Conservation (phyloP, 2,329 filamentous ascomycete genomes). For the Colletotrichum cordylinicola region DNA sequence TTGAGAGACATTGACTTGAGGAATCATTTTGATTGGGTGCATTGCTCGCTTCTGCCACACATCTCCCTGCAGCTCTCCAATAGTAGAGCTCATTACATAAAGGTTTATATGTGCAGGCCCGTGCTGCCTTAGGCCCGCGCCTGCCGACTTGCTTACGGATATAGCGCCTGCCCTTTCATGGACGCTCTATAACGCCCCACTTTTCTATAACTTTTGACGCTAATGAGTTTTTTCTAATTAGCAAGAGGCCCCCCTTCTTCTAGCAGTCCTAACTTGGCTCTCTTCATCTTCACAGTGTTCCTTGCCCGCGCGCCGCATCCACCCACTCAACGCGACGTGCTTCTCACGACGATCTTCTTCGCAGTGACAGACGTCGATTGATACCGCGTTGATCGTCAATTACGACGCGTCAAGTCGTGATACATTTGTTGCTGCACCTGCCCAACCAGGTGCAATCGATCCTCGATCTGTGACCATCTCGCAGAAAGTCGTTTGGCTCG, state of each 20-base stretch:
- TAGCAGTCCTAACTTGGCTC: not conserved
- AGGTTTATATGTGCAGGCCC: not conserved
- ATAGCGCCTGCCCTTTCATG: not conserved
- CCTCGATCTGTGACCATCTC: not conserved
- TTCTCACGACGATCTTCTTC: not conserved
- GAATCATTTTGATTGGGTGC: not conserved
- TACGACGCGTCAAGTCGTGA: not conserved
- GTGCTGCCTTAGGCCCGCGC: not conserved
- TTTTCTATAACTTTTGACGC: not conserved
- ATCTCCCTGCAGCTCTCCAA: not conserved
- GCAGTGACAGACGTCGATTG: no score
- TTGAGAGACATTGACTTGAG: not conserved
- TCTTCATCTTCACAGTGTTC: not conserved
- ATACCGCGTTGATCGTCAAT: not conserved
- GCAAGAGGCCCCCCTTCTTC: not conserved
- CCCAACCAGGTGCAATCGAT: not conserved
- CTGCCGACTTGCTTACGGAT: not conserved
- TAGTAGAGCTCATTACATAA: not conserved
- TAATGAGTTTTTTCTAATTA: slow-evolving; percentile 2
- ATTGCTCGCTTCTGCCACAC: not conserved
- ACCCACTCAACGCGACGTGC: not conserved
- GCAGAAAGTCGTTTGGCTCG: not conserved
- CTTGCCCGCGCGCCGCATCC: not conserved
- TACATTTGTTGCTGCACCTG: not conserved
- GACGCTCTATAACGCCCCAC: not conserved